Conservation (phyloP, 176 grass and related monocot genomes). For the Phoenix dactylifera region DNA sequence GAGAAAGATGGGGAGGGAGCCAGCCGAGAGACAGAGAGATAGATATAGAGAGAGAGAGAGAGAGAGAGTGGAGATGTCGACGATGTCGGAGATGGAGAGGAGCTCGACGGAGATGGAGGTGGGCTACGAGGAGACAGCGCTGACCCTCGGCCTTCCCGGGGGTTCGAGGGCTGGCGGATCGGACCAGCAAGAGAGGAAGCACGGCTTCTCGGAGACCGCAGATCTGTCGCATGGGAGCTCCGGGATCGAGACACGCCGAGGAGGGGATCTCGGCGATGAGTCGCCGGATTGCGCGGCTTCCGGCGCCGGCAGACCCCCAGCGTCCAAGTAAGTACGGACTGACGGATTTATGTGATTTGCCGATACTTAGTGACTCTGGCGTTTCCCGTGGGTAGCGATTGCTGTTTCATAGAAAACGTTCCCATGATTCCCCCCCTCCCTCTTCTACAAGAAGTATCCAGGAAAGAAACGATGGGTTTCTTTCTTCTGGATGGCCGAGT, state of each 20-base stretch:
- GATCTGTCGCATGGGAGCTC: not conserved
- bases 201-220: not conserved
- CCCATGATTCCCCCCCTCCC: too few species aligned
- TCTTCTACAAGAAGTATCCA: too few species aligned
- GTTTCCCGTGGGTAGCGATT: not conserved
- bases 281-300: slow-evolving; percentile 4
- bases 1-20: too few species aligned
- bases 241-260: not conserved
- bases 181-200: slow-evolving; percentile 12
- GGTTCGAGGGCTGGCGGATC: slow-evolving; percentile 12
- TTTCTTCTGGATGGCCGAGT: too few species aligned
- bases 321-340: slow-evolving; percentile 44
- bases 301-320: slow-evolving; percentile 31
- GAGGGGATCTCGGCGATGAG: not conserved
- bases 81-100: slow-evolving; percentile 31
- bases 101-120: slow-evolving; percentile 66
- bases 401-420: too few species aligned
- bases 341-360: not conserved
- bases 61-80: not conserved
- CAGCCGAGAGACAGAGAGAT: too few species aligned
- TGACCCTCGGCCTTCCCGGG: slow-evolving; percentile 73
- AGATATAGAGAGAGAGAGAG: too few species aligned
- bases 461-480: too few species aligned
- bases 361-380: not conserved
- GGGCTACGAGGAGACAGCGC: slow-evolving; percentile 87